phyloP scores from a whole-genome alignment of 2,329 filamentous ascomycete species.

The Penicillium sclerotigenum region DNA sequence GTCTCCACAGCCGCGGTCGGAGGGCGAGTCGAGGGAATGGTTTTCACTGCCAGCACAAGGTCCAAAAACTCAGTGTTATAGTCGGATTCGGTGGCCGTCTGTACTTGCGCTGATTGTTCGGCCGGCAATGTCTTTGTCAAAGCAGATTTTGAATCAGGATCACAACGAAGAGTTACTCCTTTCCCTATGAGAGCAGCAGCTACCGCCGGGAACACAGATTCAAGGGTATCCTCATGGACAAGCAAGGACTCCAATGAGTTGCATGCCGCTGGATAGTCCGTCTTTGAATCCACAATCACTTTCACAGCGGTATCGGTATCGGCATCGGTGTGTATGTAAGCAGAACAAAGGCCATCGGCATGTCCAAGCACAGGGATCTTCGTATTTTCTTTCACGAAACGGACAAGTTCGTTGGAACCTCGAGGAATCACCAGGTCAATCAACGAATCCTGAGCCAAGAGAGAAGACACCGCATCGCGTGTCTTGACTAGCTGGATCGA shows the following conservation, averaged over 20 bases:
- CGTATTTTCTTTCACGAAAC: constrained; percentile 84
- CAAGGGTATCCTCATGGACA: constrained; percentile 69
- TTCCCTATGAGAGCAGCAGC: constrained; percentile 71
- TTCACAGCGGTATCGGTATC: constrained; percentile 67
- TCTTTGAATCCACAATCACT: constrained; percentile 87
- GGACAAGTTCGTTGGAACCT: constrained; percentile 84
- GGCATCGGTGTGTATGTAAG: constrained; percentile 79
- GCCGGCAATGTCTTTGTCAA: constrained; percentile 51
- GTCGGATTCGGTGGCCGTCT: constrained; percentile 66
- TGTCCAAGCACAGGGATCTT: constrained; percentile 95
- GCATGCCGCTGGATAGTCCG: constrained; percentile 90
- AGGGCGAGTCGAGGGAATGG: constrained; percentile 51
- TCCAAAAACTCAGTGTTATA: constrained; percentile 88
- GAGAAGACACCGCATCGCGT: constrained; percentile 80
- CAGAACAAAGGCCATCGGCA: constrained; percentile 85
- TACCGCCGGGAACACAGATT: constrained; percentile 65
- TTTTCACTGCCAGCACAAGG: constrained; percentile 78
- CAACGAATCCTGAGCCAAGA: constrained; percentile 79
- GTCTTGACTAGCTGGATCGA: constrained; percentile 94
- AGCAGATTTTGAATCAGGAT: constrained; percentile 63
- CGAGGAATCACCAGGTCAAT: constrained; percentile 95
- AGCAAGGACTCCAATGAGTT: constrained; percentile 92
- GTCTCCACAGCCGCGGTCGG: constrained; percentile 53
- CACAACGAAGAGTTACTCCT: constrained; percentile 81
- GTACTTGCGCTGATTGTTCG: constrained; percentile 50